Conservation (phyloP, 345 rosid genomes). For the Aurinia saxatilis region DNA sequence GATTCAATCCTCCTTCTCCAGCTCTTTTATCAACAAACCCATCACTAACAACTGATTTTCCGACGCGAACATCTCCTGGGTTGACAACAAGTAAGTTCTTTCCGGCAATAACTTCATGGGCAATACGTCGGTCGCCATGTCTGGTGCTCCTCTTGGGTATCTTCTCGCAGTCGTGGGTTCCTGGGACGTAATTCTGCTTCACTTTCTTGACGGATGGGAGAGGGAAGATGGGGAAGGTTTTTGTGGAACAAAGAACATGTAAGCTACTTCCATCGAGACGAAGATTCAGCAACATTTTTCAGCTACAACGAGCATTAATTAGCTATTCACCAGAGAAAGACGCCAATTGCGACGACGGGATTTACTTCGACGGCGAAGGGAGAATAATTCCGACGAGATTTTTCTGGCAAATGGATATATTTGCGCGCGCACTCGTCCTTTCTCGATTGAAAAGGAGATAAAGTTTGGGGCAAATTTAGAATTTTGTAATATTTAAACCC, state of each 20-base stretch:
- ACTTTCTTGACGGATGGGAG: constrained; percentile 27
- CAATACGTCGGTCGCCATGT: constrained; percentile 20
- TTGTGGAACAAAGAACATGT: constrained; percentile 35
- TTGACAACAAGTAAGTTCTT: constrained; percentile 24
- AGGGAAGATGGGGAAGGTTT: constrained; percentile 38
- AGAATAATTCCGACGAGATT: not conserved
- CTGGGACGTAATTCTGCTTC: constrained; percentile 26
- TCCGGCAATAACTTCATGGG: constrained; percentile 24
- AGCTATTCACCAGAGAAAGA: not conserved
- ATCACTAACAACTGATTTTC: not conserved
- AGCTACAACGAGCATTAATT: constrained; percentile 9
- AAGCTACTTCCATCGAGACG: constrained; percentile 45
- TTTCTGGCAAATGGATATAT: constrained; percentile 2
- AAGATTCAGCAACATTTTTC: constrained; percentile 53
- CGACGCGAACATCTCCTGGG: constrained; percentile 28
- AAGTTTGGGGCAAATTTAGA: not conserved
- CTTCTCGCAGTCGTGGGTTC: constrained; percentile 26
- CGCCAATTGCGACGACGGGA: not conserved
- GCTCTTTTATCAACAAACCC: constrained; percentile 19
- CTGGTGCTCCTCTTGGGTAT: constrained; percentile 14
- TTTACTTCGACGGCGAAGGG: not conserved
- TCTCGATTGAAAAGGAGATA: not conserved
- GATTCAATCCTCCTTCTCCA: not conserved
- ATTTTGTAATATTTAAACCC: constrained; percentile 33
- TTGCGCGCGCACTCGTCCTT: constrained; percentile 14